Evolutionary conservation across 306 rosid genomes (phyloP).

Genomic region (Cucurbita pepo): DNA sequence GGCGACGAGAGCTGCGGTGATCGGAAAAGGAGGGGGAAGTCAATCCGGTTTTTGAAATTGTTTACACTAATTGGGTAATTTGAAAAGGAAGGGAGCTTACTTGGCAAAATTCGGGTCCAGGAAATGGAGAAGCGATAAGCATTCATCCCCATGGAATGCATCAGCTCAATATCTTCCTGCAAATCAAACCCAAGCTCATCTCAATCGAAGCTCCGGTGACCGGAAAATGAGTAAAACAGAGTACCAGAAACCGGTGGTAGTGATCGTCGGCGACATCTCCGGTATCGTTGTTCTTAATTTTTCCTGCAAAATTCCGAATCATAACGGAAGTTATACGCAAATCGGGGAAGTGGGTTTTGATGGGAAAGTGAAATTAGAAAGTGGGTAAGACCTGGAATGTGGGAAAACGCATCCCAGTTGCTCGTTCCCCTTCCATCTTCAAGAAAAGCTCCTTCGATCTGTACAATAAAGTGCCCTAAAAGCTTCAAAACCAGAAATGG

Average conservation of each 20-base stretch:
- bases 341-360: background rate
- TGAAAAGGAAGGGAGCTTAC: background rate
- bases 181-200: background rate
- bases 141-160: background rate
- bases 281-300: constrained; percentile 19
- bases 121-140: background rate
- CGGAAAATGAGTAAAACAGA: too few species aligned
- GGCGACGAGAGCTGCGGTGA: too few species aligned
- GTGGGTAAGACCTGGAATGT: constrained; percentile 27
- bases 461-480: background rate
- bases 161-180: background rate
- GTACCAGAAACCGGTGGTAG: constrained; percentile 40
- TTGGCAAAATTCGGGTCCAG: background rate
- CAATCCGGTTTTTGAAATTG: too few species aligned
- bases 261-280: constrained; percentile 55
- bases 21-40: too few species aligned
- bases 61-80: too few species aligned
- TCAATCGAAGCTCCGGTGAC: too few species aligned
- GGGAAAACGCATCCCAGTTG: constrained; percentile 50
- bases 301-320: constrained; percentile 22
- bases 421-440: constrained; percentile 47
- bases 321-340: too few species aligned
- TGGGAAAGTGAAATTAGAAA: background rate
- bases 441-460: constrained; percentile 32
- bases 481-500: background rate